Evolutionary conservation across 306 rosid species (phyloP).

Genomic region (Hippophae tibetana): DNA sequence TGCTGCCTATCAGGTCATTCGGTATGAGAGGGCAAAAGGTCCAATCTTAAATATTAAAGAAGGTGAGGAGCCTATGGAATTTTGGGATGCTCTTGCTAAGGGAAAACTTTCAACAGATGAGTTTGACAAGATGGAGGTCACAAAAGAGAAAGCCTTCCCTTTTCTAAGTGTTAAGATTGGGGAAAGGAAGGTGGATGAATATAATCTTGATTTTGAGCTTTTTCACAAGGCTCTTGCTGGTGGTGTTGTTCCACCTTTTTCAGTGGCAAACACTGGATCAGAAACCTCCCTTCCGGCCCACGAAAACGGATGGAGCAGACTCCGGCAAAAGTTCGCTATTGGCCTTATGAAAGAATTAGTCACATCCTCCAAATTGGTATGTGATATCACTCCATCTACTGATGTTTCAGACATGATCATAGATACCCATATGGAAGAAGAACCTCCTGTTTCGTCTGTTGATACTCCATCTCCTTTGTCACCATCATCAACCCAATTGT

Average conservation of each 20-base stretch:
- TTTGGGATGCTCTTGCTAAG: conserved; percentile 63
- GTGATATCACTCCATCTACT: conserved; percentile 20
- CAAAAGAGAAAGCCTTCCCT: conserved; percentile 16
- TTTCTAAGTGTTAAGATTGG: conserved; percentile 21
- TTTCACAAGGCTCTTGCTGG: conserved; percentile 79
- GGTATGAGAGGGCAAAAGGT: conserved; percentile 65
- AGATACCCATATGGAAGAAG: conserved; percentile 25
- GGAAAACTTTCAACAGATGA: conserved; percentile 29
- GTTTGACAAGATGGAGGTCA: conserved; percentile 22
- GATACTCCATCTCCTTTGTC: conserved; percentile 41
- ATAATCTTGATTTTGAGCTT: conserved; percentile 70
- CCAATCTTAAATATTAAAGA: conserved; percentile 40
- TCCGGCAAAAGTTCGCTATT: conserved; percentile 45
- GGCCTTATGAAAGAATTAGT: conserved; percentile 51
- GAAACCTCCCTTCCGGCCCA: conserved; percentile 82
- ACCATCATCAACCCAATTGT: conserved; percentile 28
- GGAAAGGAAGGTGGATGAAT: conserved; percentile 52
- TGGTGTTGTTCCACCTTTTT: conserved; percentile 83
- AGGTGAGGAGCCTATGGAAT: conserved; percentile 66
- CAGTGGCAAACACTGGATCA: conserved; percentile 46
- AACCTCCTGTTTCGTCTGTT: conserved; percentile 18
- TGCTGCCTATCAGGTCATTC: conserved; percentile 69
- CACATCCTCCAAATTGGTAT: conserved; percentile 38
- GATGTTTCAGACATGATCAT: conserved; percentile 23
- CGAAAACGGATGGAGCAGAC: conserved; percentile 70